Evolutionary conservation across 805 yeast species (phyloP).

Genomic region (Kodamaea restingae): DNA sequence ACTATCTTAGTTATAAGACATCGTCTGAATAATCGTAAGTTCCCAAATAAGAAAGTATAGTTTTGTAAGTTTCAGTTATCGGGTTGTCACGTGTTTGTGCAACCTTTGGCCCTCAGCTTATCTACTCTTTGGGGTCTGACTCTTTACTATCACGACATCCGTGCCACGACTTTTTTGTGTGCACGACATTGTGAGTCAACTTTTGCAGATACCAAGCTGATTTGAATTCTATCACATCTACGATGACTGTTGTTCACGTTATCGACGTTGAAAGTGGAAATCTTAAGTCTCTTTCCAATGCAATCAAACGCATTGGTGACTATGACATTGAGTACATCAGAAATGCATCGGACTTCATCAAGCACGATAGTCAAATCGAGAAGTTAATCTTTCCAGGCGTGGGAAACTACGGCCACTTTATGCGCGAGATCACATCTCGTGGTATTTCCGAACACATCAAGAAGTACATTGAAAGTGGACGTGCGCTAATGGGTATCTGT

Average conservation of each 20-base stretch:
- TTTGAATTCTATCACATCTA: not conserved
- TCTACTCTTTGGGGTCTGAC: no score
- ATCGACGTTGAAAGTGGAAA: conserved; percentile 96
- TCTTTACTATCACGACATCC: no score
- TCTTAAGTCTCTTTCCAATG: conserved; percentile 82
- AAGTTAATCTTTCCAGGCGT: conserved; percentile 89
- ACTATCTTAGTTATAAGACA: not conserved
- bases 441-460: conserved; percentile 64
- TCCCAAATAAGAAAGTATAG: no score
- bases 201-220: not conserved
- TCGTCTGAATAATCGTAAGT: no score
- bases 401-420: conserved; percentile 95
- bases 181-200: conserved; percentile 3
- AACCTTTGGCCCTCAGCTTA: no score
- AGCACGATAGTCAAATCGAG: conserved; percentile 40
- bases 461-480: conserved; percentile 68
- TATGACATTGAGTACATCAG: conserved; percentile 61
- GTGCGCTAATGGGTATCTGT: conserved; percentile 93
- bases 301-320: conserved; percentile 69
- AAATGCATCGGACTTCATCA: conserved; percentile 51
- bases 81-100: no score
- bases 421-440: conserved; percentile 58
- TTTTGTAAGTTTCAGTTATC: no score
- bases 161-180: not conserved
- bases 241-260: conserved; percentile 45